phyloP scores from a whole-genome alignment of 331 rosid species.

The Spiraea crenata region DNA sequence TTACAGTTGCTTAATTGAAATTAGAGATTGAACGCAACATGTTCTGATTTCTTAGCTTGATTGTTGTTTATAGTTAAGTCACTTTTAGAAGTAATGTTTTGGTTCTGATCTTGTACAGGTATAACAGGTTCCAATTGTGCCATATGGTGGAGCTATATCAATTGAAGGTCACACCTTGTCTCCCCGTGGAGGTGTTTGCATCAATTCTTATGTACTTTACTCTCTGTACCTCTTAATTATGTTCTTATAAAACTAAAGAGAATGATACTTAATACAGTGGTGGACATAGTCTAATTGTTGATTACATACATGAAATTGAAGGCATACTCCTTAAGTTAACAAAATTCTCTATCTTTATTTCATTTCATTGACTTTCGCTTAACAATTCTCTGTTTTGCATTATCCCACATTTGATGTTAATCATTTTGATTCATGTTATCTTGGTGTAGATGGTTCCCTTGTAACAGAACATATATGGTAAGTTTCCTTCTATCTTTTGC shows the following conservation, averaged over 20 bases:
- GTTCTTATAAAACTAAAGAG: too few relatives aligned
- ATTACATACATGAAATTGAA: background rate
- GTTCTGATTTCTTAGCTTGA: background rate
- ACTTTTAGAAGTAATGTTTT: constrained; percentile 21
- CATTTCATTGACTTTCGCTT: background rate
- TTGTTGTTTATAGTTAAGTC: constrained; percentile 21
- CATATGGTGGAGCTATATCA: constrained; percentile 97
- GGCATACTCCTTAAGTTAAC: background rate
- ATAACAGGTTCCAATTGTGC: constrained; percentile 84
- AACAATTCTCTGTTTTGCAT: too few relatives aligned
- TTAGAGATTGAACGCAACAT: background rate
- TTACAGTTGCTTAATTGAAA: background rate
- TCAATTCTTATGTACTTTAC: constrained; percentile 20
- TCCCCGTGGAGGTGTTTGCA: constrained; percentile 87
- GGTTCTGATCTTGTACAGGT: constrained; percentile 19
- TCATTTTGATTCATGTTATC: too few relatives aligned
- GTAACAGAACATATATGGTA: too few relatives aligned
- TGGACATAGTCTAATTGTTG: too few relatives aligned
- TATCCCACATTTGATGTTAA: too few relatives aligned
- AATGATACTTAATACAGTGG: too few relatives aligned
- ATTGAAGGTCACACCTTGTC: constrained; percentile 95
- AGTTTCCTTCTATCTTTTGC: too few relatives aligned
- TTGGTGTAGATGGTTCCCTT: too few relatives aligned
- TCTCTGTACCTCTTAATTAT: too few relatives aligned
- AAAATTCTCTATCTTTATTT: background rate